These are phyloP conservation scores for Euphrasia confusa DNA, from an alignment of 257 asterid genomes.

Conservation along the genomic window DNA sequence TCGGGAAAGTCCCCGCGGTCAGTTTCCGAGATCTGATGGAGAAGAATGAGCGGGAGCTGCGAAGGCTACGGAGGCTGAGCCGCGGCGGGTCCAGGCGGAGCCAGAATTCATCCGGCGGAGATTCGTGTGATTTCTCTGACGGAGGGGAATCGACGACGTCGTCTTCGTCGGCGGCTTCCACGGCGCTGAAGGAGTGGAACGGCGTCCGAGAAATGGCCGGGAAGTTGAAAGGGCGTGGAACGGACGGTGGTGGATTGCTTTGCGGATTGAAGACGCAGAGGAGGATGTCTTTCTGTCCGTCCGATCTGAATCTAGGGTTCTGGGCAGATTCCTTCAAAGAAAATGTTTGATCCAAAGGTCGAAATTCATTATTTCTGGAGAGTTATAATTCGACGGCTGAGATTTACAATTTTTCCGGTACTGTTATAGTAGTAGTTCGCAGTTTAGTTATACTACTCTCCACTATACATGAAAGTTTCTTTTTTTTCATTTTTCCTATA, in stretches of 20 bases:
- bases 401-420: no score
- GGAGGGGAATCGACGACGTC: constrained; percentile 64
- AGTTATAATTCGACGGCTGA: no score
- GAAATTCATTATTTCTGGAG: no score
- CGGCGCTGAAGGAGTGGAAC: constrained; percentile 68
- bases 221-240: constrained; percentile 40
- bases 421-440: no score
- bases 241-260: constrained; percentile 51
- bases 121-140: constrained; percentile 65
- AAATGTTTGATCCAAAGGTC: constrained; percentile 7
- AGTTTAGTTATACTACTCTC: no score
- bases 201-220: constrained; percentile 51
- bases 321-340: constrained; percentile 46
- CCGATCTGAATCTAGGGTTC: constrained; percentile 46
- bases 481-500: no score
- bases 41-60: constrained; percentile 38
- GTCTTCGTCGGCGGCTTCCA: constrained; percentile 53
- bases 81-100: constrained; percentile 61
- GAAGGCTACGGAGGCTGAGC: constrained; percentile 46
- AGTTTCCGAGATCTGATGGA: constrained; percentile 59
- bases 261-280: constrained; percentile 66
- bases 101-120: constrained; percentile 55
- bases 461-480: no score
- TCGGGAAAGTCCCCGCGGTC: constrained; percentile 53
- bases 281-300: constrained; percentile 55